Percentiles rank a stretch among this genome's conserved stretches.
Conservation (phyloP, 2,329 filamentous ascomycete species). For the Leptographium flavum region DNA sequence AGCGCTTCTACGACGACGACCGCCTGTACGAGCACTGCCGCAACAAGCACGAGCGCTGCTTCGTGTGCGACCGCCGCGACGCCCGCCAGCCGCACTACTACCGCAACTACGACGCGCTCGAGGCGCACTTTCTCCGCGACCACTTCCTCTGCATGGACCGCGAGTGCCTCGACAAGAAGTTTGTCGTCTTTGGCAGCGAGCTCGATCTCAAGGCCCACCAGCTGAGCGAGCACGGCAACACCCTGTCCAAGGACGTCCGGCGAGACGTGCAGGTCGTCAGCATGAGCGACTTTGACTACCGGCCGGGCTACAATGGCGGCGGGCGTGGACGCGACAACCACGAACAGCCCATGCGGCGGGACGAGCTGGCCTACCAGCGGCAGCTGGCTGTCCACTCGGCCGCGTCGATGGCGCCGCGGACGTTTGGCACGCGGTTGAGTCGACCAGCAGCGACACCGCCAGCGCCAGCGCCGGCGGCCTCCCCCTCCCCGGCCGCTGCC, state of each 20-base stretch:
- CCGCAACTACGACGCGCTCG: constrained; percentile 72
- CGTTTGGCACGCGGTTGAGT: constrained; percentile 74
- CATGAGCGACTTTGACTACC: constrained; percentile 71
- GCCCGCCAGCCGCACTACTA: constrained; percentile 77
- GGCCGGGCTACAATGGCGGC: constrained; percentile 52
- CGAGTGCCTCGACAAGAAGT: constrained; percentile 93
- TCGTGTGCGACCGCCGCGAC: constrained; percentile 69
- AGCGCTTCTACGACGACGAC: constrained; percentile 90
- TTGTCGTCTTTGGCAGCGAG: constrained; percentile 89
- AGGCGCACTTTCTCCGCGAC: constrained; percentile 73
- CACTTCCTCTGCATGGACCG: constrained; percentile 75
- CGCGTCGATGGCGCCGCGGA: constrained; percentile 64
- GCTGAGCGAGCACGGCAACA: constrained; percentile 65
- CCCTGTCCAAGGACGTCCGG: constrained; percentile 67
- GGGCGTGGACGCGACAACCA: constrained; percentile 20
- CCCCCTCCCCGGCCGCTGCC: not conserved
- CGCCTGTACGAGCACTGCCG: constrained; percentile 89
- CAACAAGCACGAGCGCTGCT: constrained; percentile 87
- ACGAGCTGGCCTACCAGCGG: constrained; percentile 80
- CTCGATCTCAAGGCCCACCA: constrained; percentile 93
- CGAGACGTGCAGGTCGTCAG: constrained; percentile 77
- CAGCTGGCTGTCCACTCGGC: constrained; percentile 84
- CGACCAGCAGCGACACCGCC: constrained; percentile 18
- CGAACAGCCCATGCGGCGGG: constrained; percentile 52
- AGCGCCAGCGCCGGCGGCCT: not conserved